Conservation (phyloP, 768 basidiomycete genomes). For the Phanerochaete carnosa region DNA sequence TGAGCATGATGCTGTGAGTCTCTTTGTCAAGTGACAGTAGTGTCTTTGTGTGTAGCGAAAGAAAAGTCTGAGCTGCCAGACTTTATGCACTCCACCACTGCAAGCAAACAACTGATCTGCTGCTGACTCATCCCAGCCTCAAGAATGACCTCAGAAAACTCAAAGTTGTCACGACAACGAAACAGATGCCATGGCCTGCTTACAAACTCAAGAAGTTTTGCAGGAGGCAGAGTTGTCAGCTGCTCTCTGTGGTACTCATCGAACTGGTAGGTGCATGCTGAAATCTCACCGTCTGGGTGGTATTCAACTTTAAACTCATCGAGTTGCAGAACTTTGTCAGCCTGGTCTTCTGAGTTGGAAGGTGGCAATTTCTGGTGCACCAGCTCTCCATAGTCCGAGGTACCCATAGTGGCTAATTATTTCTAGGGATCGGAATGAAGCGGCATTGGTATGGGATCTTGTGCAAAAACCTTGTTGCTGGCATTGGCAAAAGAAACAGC, state of each 20-base stretch:
- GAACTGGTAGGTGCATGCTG: background rate
- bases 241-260: background rate
- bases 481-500: too few species aligned
- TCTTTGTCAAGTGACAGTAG: background rate
- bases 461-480: too few species aligned
- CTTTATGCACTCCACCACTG: background rate
- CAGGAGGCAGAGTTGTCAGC: background rate
- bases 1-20: too few species aligned
- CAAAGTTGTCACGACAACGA: slow-evolving; percentile 8
- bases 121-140: background rate
- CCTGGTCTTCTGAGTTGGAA: too few species aligned
- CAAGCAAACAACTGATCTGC: background rate
- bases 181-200: slow-evolving; percentile 12
- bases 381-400: too few species aligned
- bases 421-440: too few species aligned
- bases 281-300: background rate
- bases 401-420: too few species aligned
- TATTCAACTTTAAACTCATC: slow-evolving; percentile 1
- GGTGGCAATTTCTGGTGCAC: too few species aligned
- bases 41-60: background rate
- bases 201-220: background rate
- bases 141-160: slow-evolving; percentile 11
- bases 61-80: background rate
- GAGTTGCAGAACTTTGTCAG: too few species aligned
- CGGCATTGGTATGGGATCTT: too few species aligned